Base-by-base conservation (phyloP, 306 rosid species). In the Castanea crenata region DNA sequence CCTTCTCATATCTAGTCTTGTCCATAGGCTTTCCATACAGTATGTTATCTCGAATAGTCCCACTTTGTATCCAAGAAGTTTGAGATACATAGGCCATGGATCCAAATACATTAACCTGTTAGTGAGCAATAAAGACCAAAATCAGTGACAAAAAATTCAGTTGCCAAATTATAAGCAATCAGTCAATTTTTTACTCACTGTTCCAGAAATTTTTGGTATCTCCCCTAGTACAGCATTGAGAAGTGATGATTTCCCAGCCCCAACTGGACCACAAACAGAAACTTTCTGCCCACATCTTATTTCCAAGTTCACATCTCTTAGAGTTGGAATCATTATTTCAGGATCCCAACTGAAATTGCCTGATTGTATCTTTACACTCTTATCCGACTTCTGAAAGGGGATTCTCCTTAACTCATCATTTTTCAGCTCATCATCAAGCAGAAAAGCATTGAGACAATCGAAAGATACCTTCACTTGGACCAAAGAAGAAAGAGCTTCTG, bases 21-120 rank as follows among this genome's bases (percentile, higher is more conserved):
- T 90, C 91, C 98, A 91, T 91, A 79, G 91, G 71, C 83, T 81
- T 93, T 54, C 98, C 90, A 13, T 84, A 88, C 58, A 91, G 94
- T 85, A 93, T 86, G 82, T 93, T 91, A 12, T 88, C 94, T 0
- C 76, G 88, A 64, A 93, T 73, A 14, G 98, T 93, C 76, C 98
- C 98, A 32, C 98, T 91, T 55, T 93, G 97, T 23, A 91, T 93
- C 98, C 98, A 93, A 57, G 98, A 75, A 69, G 78, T 76, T 78
- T 93, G 98, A 78, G 98, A 84, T 80, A 93, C 97, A 71, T 93
- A 93, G 14, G 97, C 98, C 25, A 89, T 62, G 19, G 81, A 87
- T 56, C 94, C 93, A 75, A 25, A 46, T 2, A 90, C 91, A 15
- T 84, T 84, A 55, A 93, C 93, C 97, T 93, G 84, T 51, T 80